Evolutionary conservation across 23 red algal genomes (phyloP).

Genomic region (Gracilaria domingensis): DNA sequence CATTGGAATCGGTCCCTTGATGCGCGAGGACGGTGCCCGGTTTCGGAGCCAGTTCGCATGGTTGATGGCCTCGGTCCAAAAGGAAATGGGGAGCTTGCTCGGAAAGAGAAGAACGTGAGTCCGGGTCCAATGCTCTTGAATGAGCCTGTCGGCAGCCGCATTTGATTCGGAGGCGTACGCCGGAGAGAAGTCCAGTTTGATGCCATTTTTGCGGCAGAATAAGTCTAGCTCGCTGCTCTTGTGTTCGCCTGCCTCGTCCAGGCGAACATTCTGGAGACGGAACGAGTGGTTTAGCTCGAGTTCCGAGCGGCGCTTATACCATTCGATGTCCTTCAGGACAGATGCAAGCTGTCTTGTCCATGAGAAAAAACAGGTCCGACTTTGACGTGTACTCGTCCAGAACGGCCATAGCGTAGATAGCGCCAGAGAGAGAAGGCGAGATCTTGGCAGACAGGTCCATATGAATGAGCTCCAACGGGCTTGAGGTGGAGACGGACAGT

Average conservation of each 20-base stretch:
- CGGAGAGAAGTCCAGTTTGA: neutral
- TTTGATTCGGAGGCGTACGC: too few relatives aligned
- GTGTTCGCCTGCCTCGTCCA: conserved; percentile 37
- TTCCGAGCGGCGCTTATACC: neutral
- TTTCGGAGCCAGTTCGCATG: too few relatives aligned
- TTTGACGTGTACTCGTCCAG: conserved; percentile 44
- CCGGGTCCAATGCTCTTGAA: too few relatives aligned
- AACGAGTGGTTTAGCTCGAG: neutral
- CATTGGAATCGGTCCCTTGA: too few relatives aligned
- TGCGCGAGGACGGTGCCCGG: too few relatives aligned
- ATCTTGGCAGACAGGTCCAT: conserved; percentile 46
- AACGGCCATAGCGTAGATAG: conserved; percentile 12
- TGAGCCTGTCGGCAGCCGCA: too few relatives aligned
- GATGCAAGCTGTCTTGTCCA: neutral
- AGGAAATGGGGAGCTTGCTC: too few relatives aligned
- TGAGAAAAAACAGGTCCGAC: conserved; percentile 14
- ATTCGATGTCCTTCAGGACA: neutral
- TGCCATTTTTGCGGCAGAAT: neutral
- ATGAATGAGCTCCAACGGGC: conserved; percentile 2
- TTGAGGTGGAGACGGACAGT: neutral
- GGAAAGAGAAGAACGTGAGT: too few relatives aligned
- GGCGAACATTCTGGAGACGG: neutral
- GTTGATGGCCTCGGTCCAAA: too few relatives aligned
- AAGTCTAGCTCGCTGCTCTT: neutral
- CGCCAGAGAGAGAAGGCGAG: neutral